A percentile compares a stretch with the other conserved stretches of the same genome.
Conservation (phyloP, 768 basidiomycete species). For the Boletus edulis region DNA sequence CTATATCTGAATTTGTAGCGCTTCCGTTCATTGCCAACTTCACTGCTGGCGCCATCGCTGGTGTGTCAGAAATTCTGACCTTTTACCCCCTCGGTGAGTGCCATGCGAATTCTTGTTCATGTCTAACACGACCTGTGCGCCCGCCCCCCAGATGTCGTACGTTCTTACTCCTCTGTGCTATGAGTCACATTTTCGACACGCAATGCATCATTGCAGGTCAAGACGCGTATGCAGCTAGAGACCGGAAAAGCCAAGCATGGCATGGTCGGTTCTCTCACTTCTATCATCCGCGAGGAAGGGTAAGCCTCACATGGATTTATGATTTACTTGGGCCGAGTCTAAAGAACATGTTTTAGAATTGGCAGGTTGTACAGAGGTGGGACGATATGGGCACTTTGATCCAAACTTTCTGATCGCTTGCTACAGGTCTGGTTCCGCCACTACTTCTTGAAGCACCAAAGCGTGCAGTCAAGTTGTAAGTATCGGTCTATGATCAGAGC, state of each 20-base stretch:
- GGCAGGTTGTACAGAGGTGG: conserved; percentile 88
- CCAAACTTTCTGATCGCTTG: neutral
- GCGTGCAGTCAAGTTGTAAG: conserved; percentile 93
- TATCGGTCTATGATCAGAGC: conserved; percentile 1
- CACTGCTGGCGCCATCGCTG: conserved; percentile 93
- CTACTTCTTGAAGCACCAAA: conserved; percentile 96
- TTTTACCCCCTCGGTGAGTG: conserved; percentile 86
- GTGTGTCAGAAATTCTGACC: conserved; percentile 78
- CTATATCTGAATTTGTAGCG: conserved; percentile 41
- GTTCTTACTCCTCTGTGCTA: conserved; percentile 29
- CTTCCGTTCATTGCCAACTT: conserved; percentile 89
- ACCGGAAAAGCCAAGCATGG: conserved; percentile 75
- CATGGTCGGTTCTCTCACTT: conserved; percentile 76
- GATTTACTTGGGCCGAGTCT: neutral
- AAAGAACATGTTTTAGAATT: conserved; percentile 39
- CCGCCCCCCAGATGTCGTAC: conserved; percentile 69
- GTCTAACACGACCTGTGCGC: conserved; percentile 8
- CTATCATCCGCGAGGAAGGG: conserved; percentile 92
- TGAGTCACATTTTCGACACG: neutral
- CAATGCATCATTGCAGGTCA: conserved; percentile 57
- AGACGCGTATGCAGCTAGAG: conserved; percentile 98
- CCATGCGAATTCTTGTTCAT: neutral
- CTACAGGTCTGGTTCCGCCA: conserved; percentile 85
- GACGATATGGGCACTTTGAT: neutral
- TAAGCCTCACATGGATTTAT: conserved; percentile 35